phyloP scores from a whole-genome alignment of 116 monocot genomes.

The Papilionanthe hybrid region DNA sequence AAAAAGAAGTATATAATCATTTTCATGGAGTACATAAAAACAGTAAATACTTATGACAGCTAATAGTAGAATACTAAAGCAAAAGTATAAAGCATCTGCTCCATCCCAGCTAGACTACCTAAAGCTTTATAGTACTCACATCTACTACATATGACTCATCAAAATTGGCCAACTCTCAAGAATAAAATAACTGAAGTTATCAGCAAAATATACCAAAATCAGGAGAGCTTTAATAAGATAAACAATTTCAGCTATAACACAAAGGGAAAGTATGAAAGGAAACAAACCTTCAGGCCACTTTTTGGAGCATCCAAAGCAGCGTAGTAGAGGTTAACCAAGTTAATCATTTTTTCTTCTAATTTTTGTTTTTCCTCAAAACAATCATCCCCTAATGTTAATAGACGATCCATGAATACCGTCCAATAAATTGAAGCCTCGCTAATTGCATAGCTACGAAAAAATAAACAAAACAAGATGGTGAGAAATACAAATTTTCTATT shows the following conservation, averaged over 20 bases:
- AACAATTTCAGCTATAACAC: no score
- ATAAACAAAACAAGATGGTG: not conserved
- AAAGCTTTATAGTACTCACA: no score
- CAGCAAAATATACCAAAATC: no score
- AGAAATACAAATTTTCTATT: slow-evolving; percentile 26
- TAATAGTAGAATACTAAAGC: not conserved
- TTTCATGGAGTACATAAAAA: not conserved
- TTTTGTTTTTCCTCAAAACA: slow-evolving; percentile 23
- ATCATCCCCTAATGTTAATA: slow-evolving; percentile 34
- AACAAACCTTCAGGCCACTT: slow-evolving; percentile 46
- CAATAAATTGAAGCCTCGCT: slow-evolving; percentile 42
- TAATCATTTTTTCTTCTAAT: slow-evolving; percentile 27
- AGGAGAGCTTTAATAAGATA: no score
- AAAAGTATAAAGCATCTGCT: not conserved
- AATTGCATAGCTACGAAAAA: slow-evolving; percentile 30
- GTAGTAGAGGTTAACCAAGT: slow-evolving; percentile 61
- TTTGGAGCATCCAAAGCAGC: slow-evolving; percentile 65
- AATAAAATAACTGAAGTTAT: no score
- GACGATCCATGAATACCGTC: slow-evolving; percentile 51
- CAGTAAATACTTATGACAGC: not conserved
- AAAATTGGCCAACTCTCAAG: not conserved
- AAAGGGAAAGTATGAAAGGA: not conserved
- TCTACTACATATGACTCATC: not conserved
- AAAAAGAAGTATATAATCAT: not conserved
- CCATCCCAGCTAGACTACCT: not conserved